Conservation (phyloP, 164 flowering plant species). For the Akebia trifoliata region DNA sequence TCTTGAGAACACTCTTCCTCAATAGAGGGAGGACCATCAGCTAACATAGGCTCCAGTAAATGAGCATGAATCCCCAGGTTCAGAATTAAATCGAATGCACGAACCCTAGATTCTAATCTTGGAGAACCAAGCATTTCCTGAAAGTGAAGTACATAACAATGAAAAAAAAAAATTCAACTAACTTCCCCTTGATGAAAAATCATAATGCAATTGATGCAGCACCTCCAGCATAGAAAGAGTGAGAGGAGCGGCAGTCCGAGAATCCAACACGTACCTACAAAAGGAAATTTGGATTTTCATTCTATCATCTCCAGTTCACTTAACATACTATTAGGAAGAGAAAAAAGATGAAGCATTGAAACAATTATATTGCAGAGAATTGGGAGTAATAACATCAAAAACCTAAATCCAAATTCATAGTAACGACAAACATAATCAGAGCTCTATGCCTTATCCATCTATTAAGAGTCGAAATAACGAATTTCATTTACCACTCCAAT, state of each 20-base stretch:
- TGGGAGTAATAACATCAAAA: conserved; percentile 1
- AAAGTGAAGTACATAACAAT: conserved; percentile 13
- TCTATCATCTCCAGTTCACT: not conserved
- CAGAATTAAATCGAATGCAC: conserved; percentile 89
- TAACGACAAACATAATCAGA: too few relatives aligned
- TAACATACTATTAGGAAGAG: not conserved
- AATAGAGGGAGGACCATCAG: conserved; percentile 56
- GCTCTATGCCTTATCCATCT: too few relatives aligned
- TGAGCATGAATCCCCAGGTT: conserved; percentile 99
- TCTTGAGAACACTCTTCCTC: conserved; percentile 76
- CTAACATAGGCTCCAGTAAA: conserved; percentile 73
- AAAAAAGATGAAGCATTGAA: not conserved
- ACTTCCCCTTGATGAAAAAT: conserved; percentile 1
- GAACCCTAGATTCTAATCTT: conserved; percentile 59
- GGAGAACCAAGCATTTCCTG: conserved; percentile 91
- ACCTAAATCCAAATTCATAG: too few relatives aligned
- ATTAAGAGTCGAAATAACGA: too few relatives aligned
- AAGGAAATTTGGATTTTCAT: conserved; percentile 19
- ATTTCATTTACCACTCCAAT: too few relatives aligned
- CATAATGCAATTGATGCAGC: conserved; percentile 22
- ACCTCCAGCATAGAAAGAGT: conserved; percentile 95
- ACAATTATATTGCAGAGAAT: not conserved
- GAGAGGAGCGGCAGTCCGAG: conserved; percentile 90
- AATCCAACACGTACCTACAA: conserved; percentile 91
- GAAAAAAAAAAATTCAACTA: conserved; percentile 15